Evolutionary conservation across 2,329 filamentous ascomycete genomes (phyloP).

Genomic region (Colletotrichum abscissum): DNA sequence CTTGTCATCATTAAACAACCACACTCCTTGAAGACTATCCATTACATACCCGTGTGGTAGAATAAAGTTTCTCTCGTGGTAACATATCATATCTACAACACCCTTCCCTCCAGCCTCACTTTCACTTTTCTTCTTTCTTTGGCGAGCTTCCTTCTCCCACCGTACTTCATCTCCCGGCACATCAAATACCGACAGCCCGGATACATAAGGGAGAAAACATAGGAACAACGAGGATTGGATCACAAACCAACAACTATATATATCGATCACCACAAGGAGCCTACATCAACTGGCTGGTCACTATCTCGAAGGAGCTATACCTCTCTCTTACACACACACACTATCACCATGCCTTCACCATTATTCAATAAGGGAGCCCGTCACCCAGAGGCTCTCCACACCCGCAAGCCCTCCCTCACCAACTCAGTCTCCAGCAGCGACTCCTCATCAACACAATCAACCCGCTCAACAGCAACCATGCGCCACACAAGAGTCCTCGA

Average conservation of each 20-base stretch:
- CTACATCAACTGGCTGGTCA: constrained; percentile 3
- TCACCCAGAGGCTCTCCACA: constrained; percentile 31
- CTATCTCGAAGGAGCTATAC: background rate
- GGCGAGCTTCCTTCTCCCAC: background rate
- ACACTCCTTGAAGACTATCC: constrained; percentile 25
- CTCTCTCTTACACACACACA: background rate
- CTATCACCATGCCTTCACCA: constrained; percentile 21
- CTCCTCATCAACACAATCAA: constrained; percentile 34
- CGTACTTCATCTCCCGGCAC: background rate
- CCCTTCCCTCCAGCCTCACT: constrained; percentile 4
- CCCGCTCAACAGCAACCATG: constrained; percentile 25
- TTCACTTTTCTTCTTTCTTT: background rate
- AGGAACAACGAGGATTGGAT: background rate
- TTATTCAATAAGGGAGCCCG: constrained; percentile 8
- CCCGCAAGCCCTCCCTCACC: constrained; percentile 36
- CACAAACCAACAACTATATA: background rate
- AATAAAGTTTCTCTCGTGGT: background rate
- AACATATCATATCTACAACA: constrained; percentile 9
- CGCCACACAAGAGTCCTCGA: constrained; percentile 32
- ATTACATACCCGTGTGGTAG: constrained; percentile 26
- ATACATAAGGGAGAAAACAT: background rate
- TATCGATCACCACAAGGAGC: background rate
- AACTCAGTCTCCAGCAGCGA: constrained; percentile 37
- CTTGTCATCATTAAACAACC: constrained; percentile 16
- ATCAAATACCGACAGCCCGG: constrained; percentile 4